These are phyloP conservation scores for Penicillium sp. DNA, from an alignment of 2,329 filamentous ascomycete species.

Conservation along the genomic window DNA sequence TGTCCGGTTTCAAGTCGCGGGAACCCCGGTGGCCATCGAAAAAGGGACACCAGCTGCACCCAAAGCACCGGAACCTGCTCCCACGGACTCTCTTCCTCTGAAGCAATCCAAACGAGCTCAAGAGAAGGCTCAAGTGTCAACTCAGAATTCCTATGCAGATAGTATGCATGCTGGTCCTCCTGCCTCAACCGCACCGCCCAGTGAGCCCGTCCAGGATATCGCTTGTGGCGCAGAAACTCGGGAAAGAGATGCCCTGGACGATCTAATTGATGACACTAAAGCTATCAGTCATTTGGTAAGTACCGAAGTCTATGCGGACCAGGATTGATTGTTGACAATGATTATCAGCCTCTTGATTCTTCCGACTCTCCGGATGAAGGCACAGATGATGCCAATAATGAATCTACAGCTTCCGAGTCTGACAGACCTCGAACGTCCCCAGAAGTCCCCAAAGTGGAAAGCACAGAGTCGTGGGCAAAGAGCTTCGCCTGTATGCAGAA, in stretches of 20 bases:
- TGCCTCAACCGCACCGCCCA: not conserved
- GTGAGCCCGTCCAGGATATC: not conserved
- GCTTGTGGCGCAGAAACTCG: constrained; percentile 2
- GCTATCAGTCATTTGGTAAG: constrained; percentile 58
- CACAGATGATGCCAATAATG: constrained; percentile 14
- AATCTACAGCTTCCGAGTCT: constrained; percentile 10
- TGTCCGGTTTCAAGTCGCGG: constrained; percentile 51
- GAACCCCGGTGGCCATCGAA: constrained; percentile 15
- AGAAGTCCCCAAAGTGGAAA: not conserved
- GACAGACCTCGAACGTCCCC: not conserved
- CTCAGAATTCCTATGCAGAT: constrained; percentile 11
- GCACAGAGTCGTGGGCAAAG: constrained; percentile 35
- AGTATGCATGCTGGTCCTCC: not conserved
- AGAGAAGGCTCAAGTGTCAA: constrained; percentile 14
- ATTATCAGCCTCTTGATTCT: constrained; percentile 35
- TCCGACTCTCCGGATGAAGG: constrained; percentile 28
- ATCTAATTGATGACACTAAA: constrained; percentile 63
- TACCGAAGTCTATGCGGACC: not conserved
- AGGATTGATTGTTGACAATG: constrained; percentile 9
- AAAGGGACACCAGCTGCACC: constrained; percentile 7
- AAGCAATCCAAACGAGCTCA: constrained; percentile 27
- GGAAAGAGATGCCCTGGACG: constrained; percentile 58
- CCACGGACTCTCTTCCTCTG: constrained; percentile 25
- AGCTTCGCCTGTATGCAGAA: constrained; percentile 62
- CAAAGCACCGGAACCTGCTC: constrained; percentile 4